Evolutionary conservation across 192 early-diverging fungal genomes (phyloP), one percentile per base, ranked within the genome.

Genomic region (Coemansia sp.): DNA sequence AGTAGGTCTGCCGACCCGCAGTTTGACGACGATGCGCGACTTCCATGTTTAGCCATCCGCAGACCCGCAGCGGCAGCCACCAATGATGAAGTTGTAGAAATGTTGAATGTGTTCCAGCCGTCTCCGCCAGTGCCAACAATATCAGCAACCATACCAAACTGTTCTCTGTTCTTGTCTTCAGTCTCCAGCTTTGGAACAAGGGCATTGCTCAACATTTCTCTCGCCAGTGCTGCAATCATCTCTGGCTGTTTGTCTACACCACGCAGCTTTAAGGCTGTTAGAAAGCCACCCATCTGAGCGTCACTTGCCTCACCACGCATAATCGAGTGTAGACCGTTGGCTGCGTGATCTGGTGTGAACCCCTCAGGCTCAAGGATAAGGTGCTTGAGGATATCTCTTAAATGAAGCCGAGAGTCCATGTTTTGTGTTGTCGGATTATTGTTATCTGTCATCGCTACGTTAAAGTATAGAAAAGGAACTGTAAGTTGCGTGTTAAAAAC

Each of bases 81-180:
- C 36, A 98, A 87, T 32, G 92, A 87, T 11, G 93, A 86, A 0
- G 97, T 93, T 0, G 97, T 98, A 1, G 90, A 93, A 14, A 97
- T 95, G 70, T 98, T 98, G 72, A 96, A 98, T 20, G 97, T 98
- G 76, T 97, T 87, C 71, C 94, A 92, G 17, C 95, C 95, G 82
- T 98, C 97, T 8, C 97, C 97, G n/a, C 97, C 97, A 1, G 97
- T 98, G 4, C 97, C 97, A 3, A 98, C 95, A 76, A 97, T 95
- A 68, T 98, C 95, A 3, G 89, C 88, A 6, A 94, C 67, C 25
- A 68, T 56, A 23, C 71, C 52, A 81, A 77, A 29, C 65, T 84
- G 51, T 71, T 77, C 23, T 74, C 69, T 69, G 24, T 11, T 10
- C 55, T 80, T 72, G 1, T 66, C 61, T 27, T 87, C 70, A 1